These are phyloP conservation scores for Neurospora hispaniola DNA, from an alignment of 495 filamentous ascomycete species.

Conservation along the genomic window DNA sequence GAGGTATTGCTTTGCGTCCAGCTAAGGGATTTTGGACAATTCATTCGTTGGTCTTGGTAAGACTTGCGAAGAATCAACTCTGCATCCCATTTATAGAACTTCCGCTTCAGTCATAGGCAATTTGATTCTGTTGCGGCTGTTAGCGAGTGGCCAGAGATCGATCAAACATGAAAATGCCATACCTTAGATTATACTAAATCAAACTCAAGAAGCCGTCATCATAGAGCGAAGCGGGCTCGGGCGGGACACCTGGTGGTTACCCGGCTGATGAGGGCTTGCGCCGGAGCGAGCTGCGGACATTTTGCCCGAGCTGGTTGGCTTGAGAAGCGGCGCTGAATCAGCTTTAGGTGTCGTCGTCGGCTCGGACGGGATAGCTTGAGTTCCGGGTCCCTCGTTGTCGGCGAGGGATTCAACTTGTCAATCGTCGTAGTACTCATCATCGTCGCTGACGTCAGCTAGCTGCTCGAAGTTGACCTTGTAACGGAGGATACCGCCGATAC, in stretches of 20 bases:
- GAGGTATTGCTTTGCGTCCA: not conserved
- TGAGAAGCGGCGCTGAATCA: constrained; percentile 18
- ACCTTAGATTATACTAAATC: constrained; percentile 15
- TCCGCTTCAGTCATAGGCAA: not conserved
- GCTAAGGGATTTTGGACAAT: not conserved
- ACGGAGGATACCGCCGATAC: constrained; percentile 89
- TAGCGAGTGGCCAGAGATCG: not conserved
- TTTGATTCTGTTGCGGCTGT: not conserved
- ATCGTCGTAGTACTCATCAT: constrained; percentile 99
- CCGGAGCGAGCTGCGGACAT: constrained; percentile 27
- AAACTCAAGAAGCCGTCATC: constrained; percentile 47
- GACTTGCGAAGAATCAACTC: not conserved
- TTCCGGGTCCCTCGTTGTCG: constrained; percentile 65
- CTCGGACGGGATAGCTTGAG: constrained; percentile 58
- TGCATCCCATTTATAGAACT: not conserved
- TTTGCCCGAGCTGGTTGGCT: constrained; percentile 28
- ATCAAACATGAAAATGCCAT: constrained; percentile 5
- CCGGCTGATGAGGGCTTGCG: constrained; percentile 26
- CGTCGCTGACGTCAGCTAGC: constrained; percentile 84
- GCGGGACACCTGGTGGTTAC: constrained; percentile 32
- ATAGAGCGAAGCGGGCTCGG: constrained; percentile 50
- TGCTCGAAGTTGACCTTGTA: constrained; percentile 99
- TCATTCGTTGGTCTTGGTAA: not conserved
- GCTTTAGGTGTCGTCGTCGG: constrained; percentile 30
- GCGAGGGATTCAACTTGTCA: constrained; percentile 91